Conservation (phyloP, 805 yeast species). For the Metschnikowia cubensis region DNA sequence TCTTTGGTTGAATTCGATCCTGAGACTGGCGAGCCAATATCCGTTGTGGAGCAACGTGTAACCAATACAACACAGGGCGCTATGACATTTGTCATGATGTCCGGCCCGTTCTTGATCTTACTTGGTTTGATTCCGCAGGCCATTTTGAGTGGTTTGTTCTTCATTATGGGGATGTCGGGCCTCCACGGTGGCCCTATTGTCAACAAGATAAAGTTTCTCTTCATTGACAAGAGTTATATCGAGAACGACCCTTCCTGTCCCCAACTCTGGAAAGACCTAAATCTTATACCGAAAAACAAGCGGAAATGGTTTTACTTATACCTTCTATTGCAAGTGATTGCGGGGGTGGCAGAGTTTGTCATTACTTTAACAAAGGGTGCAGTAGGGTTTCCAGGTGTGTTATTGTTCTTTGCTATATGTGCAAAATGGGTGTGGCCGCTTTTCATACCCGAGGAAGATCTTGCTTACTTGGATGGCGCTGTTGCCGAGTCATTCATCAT, state of each 20-base stretch:
- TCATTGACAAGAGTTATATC: constrained; percentile 49
- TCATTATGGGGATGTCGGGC: constrained; percentile 88
- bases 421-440: constrained; percentile 57
- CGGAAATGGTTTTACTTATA: constrained; percentile 53
- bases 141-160: constrained; percentile 86
- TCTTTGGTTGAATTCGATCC: constrained; percentile 59
- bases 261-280: constrained; percentile 29
- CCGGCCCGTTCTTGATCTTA: constrained; percentile 78
- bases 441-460: constrained; percentile 58
- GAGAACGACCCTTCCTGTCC: constrained; percentile 36
- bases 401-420: constrained; percentile 65
- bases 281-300: constrained; percentile 22
- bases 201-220: constrained; percentile 56
- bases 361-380: constrained; percentile 88
- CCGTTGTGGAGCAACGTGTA: constrained; percentile 85
- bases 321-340: constrained; percentile 54
- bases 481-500: constrained; percentile 56
- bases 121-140: constrained; percentile 88
- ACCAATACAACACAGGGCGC: constrained; percentile 84
- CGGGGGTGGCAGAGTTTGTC: constrained; percentile 76
- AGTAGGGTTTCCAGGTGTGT: constrained; percentile 87
- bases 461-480: constrained; percentile 60
- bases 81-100: constrained; percentile 80
- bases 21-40: constrained; percentile 32
- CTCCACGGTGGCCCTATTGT: constrained; percentile 63